phyloP scores from a whole-genome alignment of 805 yeast species.

The Candida ponderosae region DNA sequence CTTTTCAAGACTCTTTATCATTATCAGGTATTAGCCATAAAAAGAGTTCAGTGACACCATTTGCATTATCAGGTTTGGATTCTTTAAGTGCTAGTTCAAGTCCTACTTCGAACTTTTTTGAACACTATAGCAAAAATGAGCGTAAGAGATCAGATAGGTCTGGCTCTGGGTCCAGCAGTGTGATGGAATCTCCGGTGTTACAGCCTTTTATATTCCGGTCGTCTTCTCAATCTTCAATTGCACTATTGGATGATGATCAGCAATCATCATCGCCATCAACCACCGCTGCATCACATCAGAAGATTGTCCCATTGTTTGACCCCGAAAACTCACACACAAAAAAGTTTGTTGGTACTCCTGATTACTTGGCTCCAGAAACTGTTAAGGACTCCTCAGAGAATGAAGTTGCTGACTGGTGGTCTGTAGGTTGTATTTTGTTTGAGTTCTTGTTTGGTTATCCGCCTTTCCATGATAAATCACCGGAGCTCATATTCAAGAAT shows the following conservation, averaged over 20 bases:
- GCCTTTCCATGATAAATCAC: slow-evolving; percentile 81
- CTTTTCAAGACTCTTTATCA: slow-evolving; percentile 2
- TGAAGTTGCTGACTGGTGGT: slow-evolving; percentile 96
- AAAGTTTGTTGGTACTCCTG: slow-evolving; percentile 94
- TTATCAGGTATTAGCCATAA: not conserved
- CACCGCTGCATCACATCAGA: slow-evolving; percentile 12
- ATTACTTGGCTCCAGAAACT: slow-evolving; percentile 94
- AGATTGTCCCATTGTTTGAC: slow-evolving; percentile 61
- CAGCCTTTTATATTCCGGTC: slow-evolving; percentile 38
- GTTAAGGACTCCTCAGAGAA: slow-evolving; percentile 78
- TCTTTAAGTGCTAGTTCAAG: slow-evolving; percentile 16
- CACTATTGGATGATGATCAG: slow-evolving; percentile 42
- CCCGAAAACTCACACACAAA: slow-evolving; percentile 53
- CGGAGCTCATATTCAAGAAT: slow-evolving; percentile 75
- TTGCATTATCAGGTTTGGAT: slow-evolving; percentile 9
- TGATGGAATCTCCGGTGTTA: slow-evolving; percentile 37
- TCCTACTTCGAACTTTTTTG: slow-evolving; percentile 22
- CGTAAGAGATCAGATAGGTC: slow-evolving; percentile 7
- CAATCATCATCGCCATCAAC: slow-evolving; percentile 5
- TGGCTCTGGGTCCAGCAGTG: slow-evolving; percentile 8
- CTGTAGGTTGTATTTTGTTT: slow-evolving; percentile 90
- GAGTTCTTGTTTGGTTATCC: slow-evolving; percentile 91
- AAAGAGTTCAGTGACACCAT: slow-evolving; percentile 4
- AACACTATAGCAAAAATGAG: slow-evolving; percentile 16
- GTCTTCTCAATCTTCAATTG: slow-evolving; percentile 51